Conservation (phyloP, 1,284 basidiomycete species). For the Rhodotorula sp. region DNA sequence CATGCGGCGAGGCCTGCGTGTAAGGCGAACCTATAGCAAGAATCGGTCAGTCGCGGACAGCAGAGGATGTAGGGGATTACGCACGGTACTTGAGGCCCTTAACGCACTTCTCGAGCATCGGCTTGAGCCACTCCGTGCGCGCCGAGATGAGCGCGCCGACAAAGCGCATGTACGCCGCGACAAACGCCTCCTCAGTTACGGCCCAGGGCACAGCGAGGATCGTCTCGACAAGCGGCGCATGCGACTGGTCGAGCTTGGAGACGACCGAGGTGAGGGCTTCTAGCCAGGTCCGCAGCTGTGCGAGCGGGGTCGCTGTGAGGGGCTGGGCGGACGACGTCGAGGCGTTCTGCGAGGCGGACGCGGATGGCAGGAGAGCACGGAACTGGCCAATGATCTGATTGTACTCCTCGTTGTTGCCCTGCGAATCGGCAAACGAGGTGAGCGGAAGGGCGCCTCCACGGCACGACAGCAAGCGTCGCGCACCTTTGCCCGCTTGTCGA, state of each 20-base stretch:
- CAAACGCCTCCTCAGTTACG: slow-evolving; percentile 76
- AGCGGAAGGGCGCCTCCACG: background rate
- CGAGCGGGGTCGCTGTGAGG: slow-evolving; percentile 22
- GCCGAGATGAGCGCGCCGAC: slow-evolving; percentile 90
- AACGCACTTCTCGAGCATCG: slow-evolving; percentile 77
- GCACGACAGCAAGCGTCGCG: slow-evolving; percentile 37
- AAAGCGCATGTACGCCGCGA: slow-evolving; percentile 81
- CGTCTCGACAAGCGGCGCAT: slow-evolving; percentile 81
- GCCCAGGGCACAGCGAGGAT: slow-evolving; percentile 90
- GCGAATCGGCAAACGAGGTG: slow-evolving; percentile 67
- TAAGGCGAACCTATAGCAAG: slow-evolving; percentile 32
- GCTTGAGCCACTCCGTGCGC: slow-evolving; percentile 85
- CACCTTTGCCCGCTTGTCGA: slow-evolving; percentile 71
- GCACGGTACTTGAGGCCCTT: slow-evolving; percentile 85
- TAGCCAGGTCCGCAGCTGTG: slow-evolving; percentile 48
- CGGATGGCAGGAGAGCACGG: slow-evolving; percentile 47
- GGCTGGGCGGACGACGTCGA: slow-evolving; percentile 34
- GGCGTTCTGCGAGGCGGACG: slow-evolving; percentile 35
- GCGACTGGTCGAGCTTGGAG: slow-evolving; percentile 74
- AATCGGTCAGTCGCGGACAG: background rate
- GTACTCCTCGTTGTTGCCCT: slow-evolving; percentile 55
- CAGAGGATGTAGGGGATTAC: slow-evolving; percentile 51
- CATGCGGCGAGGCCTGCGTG: slow-evolving; percentile 30
- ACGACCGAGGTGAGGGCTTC: slow-evolving; percentile 57
- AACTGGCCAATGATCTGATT: slow-evolving; percentile 60